Conservation (phyloP, 2,329 filamentous ascomycete species). For the Beauveria brongniartii region DNA sequence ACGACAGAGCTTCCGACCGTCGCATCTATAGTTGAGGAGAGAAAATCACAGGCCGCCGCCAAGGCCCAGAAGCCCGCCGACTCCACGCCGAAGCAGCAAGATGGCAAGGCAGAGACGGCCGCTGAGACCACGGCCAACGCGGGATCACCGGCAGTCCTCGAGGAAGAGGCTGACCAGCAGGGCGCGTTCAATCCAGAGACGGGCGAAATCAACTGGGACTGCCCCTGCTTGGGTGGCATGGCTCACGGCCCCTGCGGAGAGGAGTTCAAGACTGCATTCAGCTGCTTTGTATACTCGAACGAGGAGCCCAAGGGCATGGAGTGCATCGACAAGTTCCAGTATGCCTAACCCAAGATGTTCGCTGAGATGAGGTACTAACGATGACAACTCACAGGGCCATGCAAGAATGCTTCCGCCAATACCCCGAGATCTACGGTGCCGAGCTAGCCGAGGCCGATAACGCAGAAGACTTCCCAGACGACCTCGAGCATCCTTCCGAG, state of each 20-base stretch:
- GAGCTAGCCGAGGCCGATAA: conserved; percentile 73
- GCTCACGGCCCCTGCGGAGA: conserved; percentile 91
- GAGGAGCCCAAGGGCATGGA: conserved; percentile 97
- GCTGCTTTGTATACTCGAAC: conserved; percentile 93
- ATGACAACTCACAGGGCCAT: conserved; percentile 58
- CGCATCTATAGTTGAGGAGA: conserved; percentile 57
- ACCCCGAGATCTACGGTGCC: conserved; percentile 87
- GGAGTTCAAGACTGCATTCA: conserved; percentile 91
- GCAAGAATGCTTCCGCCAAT: conserved; percentile 92
- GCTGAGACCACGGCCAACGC: conserved; percentile 15
- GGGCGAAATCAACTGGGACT: conserved; percentile 99
- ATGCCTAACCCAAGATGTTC: conserved; percentile 28
- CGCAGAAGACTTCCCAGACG: conserved; percentile 22
- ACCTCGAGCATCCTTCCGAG: neutral
- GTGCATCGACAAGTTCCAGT: conserved; percentile 97
- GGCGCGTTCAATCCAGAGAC: conserved; percentile 98
- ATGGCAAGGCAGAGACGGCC: conserved; percentile 17
- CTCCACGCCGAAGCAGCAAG: conserved; percentile 21
- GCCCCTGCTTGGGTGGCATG: conserved; percentile 95
- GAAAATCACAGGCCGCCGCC: conserved; percentile 27
- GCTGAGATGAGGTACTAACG: conserved; percentile 18
- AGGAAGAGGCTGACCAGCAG: conserved; percentile 77
- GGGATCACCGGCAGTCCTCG: conserved; percentile 46
- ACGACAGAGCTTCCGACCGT: conserved; percentile 44
- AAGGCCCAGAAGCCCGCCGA: conserved; percentile 17